phyloP scores from a whole-genome alignment of 2,329 filamentous ascomycete genomes.

The Aspergillus texensis region DNA sequence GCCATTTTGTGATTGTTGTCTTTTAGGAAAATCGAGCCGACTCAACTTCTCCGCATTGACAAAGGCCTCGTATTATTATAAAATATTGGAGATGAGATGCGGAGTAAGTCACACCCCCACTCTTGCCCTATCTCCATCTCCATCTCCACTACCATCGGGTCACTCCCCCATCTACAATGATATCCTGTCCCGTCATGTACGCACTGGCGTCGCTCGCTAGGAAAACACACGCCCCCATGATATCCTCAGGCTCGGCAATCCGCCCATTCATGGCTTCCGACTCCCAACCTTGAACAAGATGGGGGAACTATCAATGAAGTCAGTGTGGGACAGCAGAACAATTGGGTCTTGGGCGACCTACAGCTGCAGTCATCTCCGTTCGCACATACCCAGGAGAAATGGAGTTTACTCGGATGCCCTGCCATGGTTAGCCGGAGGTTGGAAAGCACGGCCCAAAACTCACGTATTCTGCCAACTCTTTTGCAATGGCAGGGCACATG shows the following conservation, averaged over 20 bases:
- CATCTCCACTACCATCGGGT: constrained; percentile 38
- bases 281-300: background rate
- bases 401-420: background rate
- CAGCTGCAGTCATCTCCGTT: background rate
- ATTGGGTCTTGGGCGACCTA: background rate
- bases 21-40: background rate
- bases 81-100: background rate
- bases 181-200: constrained; percentile 50
- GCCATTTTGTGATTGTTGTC: background rate
- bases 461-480: background rate
- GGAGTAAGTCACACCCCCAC: constrained; percentile 35
- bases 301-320: background rate
- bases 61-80: background rate
- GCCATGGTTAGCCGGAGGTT: background rate
- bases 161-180: constrained; percentile 51
- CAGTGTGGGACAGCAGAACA: background rate
- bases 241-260: background rate
- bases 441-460: background rate
- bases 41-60: background rate
- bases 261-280: background rate
- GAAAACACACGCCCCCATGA: constrained; percentile 51
- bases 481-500: background rate
- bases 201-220: constrained; percentile 52
- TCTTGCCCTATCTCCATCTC: constrained; percentile 5
- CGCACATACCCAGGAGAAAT: background rate